Conservation (phyloP, 1,139 yeast species). For the Geotrichum bryndzae region DNA sequence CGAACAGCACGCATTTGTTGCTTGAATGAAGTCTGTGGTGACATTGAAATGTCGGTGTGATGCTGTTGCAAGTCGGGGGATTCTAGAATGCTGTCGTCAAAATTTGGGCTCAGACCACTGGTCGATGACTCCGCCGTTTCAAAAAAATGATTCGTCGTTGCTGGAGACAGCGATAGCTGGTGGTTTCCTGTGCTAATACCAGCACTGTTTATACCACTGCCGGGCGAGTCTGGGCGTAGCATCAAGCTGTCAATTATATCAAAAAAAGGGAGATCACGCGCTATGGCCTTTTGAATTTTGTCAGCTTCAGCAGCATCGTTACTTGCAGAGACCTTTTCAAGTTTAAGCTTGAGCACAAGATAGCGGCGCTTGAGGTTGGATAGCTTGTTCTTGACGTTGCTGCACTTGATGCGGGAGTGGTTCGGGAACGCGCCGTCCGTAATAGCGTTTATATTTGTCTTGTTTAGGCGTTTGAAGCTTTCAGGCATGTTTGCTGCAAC, state of each 20-base stretch:
- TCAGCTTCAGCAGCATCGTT: background rate
- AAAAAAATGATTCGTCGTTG: background rate
- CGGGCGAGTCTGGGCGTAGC: background rate
- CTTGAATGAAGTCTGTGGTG: background rate
- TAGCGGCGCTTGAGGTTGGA: constrained; percentile 11
- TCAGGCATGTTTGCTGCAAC: constrained; percentile 11
- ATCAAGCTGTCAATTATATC: constrained; percentile 8
- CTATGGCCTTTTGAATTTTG: constrained; percentile 6
- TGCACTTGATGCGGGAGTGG: constrained; percentile 8
- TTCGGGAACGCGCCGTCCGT: constrained; percentile 12
- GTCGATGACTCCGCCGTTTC: background rate
- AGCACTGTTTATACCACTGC: background rate
- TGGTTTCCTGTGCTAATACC: background rate
- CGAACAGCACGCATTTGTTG: background rate
- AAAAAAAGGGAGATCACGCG: constrained; percentile 10
- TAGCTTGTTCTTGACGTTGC: constrained; percentile 13
- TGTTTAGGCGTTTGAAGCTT: constrained; percentile 13
- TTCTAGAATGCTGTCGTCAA: background rate
- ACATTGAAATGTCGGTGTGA: background rate
- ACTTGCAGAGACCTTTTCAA: background rate
- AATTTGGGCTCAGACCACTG: background rate
- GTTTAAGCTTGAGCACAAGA: constrained; percentile 3
- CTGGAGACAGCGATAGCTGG: background rate
- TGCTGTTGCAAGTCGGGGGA: background rate
- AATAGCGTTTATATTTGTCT: constrained; percentile 9